These are phyloP conservation scores for Phialophora chinensis DNA, from an alignment of 2,329 filamentous ascomycete genomes.

Conservation along the genomic window DNA sequence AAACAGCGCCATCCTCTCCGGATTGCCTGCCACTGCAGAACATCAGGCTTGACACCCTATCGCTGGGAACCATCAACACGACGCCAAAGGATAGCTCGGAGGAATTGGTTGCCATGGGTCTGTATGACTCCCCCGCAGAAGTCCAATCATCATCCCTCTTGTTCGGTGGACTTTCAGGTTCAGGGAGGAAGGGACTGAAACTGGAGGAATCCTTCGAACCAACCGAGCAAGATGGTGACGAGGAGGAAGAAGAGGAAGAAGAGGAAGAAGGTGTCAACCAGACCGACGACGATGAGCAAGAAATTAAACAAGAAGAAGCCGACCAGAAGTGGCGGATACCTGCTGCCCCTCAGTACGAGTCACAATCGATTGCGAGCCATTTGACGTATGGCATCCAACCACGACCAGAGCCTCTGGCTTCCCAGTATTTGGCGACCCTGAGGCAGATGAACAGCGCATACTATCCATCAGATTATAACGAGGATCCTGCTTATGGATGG, in stretches of 20 bases:
- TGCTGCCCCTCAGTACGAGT: slow-evolving; percentile 12
- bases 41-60: slow-evolving; percentile 24
- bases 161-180: slow-evolving; percentile 23
- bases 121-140: slow-evolving; percentile 40
- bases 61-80: slow-evolving; percentile 19
- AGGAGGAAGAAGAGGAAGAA: slow-evolving; percentile 16
- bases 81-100: slow-evolving; percentile 23
- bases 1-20: slow-evolving; percentile 39
- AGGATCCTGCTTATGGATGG: slow-evolving; percentile 30
- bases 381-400: slow-evolving; percentile 19
- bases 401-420: slow-evolving; percentile 27
- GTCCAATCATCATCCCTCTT: slow-evolving; percentile 38
- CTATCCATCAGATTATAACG: slow-evolving; percentile 25
- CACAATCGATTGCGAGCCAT: slow-evolving; percentile 30
- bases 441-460: slow-evolving; percentile 34
- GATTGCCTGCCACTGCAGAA: slow-evolving; percentile 32
- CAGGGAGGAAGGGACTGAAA: slow-evolving; percentile 34
- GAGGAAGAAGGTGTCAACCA: slow-evolving; percentile 26
- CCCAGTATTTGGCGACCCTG: slow-evolving; percentile 31
- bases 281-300: slow-evolving; percentile 29
- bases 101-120: slow-evolving; percentile 40
- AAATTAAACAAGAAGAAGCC: slow-evolving; percentile 1
- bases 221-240: slow-evolving; percentile 44
- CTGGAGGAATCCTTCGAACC: slow-evolving; percentile 41
- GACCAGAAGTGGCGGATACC: not conserved